Evolutionary conservation across 352 stramenopile species (phyloP), one percentile per base, ranked within the genome.

Genomic region (Phytophthora crassamura): DNA sequence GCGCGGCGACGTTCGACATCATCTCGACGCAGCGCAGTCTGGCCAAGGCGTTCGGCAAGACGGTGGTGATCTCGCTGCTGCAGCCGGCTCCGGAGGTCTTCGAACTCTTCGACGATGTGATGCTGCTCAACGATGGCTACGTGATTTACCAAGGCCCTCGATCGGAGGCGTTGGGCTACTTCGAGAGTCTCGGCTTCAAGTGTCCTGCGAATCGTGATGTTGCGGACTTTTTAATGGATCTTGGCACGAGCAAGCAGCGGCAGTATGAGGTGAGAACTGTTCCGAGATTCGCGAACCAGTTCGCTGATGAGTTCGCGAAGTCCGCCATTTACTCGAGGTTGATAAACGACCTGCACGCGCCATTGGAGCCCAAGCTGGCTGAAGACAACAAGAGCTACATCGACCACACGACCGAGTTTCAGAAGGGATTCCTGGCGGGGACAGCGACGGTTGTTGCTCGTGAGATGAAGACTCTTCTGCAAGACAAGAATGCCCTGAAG

Each of bases 31-130:
- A 97, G 9, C 67, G 54, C 20, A 63, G 75, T 45, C 34, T 84
- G 36, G 74, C 79, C 7, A 59, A 71, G 32, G 57, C 35, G 2
- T 46, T 90, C 4, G 36, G 51, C 7, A 69, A 76, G 35, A 85
- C 80, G 7, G 51, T 74, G 6, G 73, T 86, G n/a, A 82, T 97
- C 11, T 85, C 87, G 5, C 64, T 98, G 30, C 68, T 97, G 8
- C 79, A 98, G 74, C 74, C 74, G 6, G 84, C 93, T n/a, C 78
- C 74, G 0, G 76, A 86, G 15, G 74, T 88, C 4, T 74, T 84
- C 5, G 40, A 39, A 14, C 64, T 97, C 12, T 98, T 98, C 69
- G 94, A 98, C 74, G 84, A 98, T 34, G 59, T 98, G 12, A 86
- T 97, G 12, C 32, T 98, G 20, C 56, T 98, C 33, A 86, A 90